These are phyloP conservation scores for Alternaria alternata DNA, from an alignment of 2,329 filamentous ascomycete species.

Conservation along the genomic window DNA sequence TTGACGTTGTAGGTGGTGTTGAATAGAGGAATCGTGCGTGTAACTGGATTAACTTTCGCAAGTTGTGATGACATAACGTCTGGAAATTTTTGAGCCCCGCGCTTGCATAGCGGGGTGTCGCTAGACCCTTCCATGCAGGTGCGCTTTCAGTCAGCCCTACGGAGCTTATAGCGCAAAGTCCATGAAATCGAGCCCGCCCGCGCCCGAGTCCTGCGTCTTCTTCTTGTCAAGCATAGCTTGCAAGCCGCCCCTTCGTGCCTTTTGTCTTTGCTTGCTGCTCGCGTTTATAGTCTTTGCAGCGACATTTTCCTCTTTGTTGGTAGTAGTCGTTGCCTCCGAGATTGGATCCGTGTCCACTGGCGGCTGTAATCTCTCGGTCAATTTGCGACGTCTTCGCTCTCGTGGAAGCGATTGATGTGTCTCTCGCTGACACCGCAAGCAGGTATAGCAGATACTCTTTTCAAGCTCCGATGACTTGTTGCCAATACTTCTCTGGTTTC, in stretches of 20 bases:
- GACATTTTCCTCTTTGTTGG: constrained; percentile 23
- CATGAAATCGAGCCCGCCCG: constrained; percentile 59
- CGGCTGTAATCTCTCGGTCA: constrained; percentile 22
- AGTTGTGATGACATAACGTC: constrained; percentile 28
- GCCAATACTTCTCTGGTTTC: constrained; percentile 11
- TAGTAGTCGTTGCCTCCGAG: constrained; percentile 3
- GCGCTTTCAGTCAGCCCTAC: constrained; percentile 25
- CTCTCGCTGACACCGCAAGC: constrained; percentile 43
- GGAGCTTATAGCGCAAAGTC: constrained; percentile 60
- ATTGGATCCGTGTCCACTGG: constrained; percentile 2
- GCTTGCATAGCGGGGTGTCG: constrained; percentile 35
- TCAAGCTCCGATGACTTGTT: constrained; percentile 17
- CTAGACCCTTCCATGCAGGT: constrained; percentile 32
- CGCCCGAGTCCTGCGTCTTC: constrained; percentile 47
- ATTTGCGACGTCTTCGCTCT: constrained; percentile 26
- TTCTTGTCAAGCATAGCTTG: constrained; percentile 62
- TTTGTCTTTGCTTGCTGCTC: constrained; percentile 64
- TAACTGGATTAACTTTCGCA: constrained; percentile 10
- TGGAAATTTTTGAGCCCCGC: constrained; percentile 48
- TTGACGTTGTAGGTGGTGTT: neutral
- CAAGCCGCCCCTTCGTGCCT: constrained; percentile 62
- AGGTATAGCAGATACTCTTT: constrained; percentile 39
- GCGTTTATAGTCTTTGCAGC: constrained; percentile 50
- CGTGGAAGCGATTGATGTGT: constrained; percentile 33
- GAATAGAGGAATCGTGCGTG: neutral